Evolutionary conservation across 257 asterid species (phyloP).

Genomic region (Paulownia fortunei): DNA sequence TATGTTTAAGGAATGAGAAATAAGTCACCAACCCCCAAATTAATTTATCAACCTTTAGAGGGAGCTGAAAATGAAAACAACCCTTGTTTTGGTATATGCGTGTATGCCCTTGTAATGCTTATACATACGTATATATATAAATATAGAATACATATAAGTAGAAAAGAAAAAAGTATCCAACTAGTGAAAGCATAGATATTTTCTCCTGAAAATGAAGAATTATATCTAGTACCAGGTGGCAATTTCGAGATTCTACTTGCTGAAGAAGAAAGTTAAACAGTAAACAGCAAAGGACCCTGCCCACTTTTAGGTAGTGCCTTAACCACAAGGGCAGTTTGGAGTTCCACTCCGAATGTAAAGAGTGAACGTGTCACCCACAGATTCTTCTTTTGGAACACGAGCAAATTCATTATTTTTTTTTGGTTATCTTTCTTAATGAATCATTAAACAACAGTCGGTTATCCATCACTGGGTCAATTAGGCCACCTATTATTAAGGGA

Average conservation of each 20-base stretch:
- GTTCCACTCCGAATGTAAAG: conserved; percentile 35
- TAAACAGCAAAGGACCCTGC: background rate
- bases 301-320: conserved; percentile 26
- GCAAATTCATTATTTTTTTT: background rate
- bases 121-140: no score
- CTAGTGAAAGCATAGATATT: background rate
- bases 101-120: no score
- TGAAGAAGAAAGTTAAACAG: background rate
- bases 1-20: no score
- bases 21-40: no score
- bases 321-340: conserved; percentile 4
- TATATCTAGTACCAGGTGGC: conserved; percentile 17
- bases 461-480: conserved; percentile 40
- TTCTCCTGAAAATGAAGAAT: background rate
- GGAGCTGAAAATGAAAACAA: no score
- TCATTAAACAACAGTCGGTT: conserved; percentile 9
- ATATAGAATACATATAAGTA: no score
- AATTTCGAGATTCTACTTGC: background rate
- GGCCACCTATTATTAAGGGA: conserved; percentile 35
- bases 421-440: background rate
- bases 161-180: no score
- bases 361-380: conserved; percentile 47
- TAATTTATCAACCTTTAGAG: no score
- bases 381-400: conserved; percentile 34
- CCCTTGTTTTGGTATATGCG: no score